Evolutionary conservation across 2,329 filamentous ascomycete genomes (phyloP).

Genomic region (Rugonectria rugulosa): DNA sequence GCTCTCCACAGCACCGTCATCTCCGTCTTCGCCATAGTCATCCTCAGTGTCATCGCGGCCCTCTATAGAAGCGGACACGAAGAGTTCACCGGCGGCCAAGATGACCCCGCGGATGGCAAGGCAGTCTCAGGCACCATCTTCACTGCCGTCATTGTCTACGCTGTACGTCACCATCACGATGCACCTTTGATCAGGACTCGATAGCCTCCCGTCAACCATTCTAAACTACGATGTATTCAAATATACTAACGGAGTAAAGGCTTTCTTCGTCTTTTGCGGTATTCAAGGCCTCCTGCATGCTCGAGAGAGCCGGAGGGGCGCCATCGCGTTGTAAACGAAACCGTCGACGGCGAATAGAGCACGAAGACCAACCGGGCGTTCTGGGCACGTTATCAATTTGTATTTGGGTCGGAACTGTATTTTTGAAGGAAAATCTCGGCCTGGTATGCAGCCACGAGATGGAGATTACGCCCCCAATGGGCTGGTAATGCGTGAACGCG

Average conservation of each 20-base stretch:
- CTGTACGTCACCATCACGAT: conserved; percentile 64
- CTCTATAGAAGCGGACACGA: conserved; percentile 85
- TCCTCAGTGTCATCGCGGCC: conserved; percentile 69
- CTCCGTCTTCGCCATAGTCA: conserved; percentile 69
- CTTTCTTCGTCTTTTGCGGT: conserved; percentile 90
- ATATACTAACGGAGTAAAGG: conserved; percentile 58
- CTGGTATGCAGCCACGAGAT: conserved; percentile 9
- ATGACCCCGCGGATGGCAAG: conserved; percentile 75
- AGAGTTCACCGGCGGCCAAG: conserved; percentile 78
- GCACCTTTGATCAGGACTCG: background rate
- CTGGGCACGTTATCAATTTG: conserved; percentile 36
- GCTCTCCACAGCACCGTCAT: conserved; percentile 70
- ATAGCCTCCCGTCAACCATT: background rate
- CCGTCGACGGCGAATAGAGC: conserved; percentile 27
- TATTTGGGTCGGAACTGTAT: conserved; percentile 36
- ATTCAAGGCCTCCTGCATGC: conserved; percentile 88
- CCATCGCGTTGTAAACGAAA: conserved; percentile 72
- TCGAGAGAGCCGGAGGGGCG: conserved; percentile 81
- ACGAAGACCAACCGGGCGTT: conserved; percentile 40
- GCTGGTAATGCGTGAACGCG: conserved; percentile 26
- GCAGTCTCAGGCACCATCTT: conserved; percentile 88
- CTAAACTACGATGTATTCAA: background rate
- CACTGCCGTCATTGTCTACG: conserved; percentile 86
- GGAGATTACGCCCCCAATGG: conserved; percentile 9
- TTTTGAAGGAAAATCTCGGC: conserved; percentile 29